Percentiles rank a stretch among this genome's conserved stretches.
phyloP scores from a whole-genome alignment of 148 eudicot species.

The Polygonum maritimum region DNA sequence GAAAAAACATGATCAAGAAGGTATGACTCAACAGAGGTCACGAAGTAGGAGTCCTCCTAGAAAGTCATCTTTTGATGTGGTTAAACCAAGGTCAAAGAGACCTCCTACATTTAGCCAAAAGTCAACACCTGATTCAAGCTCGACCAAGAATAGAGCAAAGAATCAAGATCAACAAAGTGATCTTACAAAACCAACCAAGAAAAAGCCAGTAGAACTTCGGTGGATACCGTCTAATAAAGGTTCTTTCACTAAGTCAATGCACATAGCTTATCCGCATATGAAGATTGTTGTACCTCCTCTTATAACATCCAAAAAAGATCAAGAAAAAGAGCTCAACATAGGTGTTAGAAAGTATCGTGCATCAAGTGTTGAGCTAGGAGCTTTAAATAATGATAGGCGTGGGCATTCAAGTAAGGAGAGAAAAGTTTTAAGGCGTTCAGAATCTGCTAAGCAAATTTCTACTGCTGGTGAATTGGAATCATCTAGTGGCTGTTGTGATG shows the following conservation, averaged over 20 bases:
- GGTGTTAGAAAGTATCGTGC: conserved; percentile 34
- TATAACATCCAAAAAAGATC: conserved; percentile 25
- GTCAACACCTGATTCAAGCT: conserved; percentile 42
- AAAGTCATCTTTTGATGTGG: conserved; percentile 29
- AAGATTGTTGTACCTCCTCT: conserved; percentile 69
- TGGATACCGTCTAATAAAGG: conserved; percentile 90
- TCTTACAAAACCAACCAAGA: conserved; percentile 31
- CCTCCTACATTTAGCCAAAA: conserved; percentile 46
- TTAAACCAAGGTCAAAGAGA: conserved; percentile 41
- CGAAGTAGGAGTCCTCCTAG: conserved; percentile 39
- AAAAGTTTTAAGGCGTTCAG: conserved; percentile 13
- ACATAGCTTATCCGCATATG: conserved; percentile 65
- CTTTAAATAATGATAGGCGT: conserved; percentile 11
- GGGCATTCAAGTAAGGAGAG: conserved; percentile 17
- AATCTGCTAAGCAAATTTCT: conserved; percentile 11
- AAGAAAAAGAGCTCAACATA: conserved; percentile 35
- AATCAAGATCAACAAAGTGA: conserved; percentile 32
- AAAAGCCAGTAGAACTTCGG: conserved; percentile 45
- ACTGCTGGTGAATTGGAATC: conserved; percentile 8
- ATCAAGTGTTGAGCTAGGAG: conserved; percentile 19
- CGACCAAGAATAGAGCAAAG: conserved; percentile 33
- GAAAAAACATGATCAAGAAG: conserved; percentile 27
- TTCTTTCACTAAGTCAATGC: conserved; percentile 78
- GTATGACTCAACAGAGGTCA: conserved; percentile 18
- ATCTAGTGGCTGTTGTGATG: background rate